These are phyloP conservation scores for Kodamaea alishanica DNA, from an alignment of 1,139 yeast species.

Conservation along the genomic window DNA sequence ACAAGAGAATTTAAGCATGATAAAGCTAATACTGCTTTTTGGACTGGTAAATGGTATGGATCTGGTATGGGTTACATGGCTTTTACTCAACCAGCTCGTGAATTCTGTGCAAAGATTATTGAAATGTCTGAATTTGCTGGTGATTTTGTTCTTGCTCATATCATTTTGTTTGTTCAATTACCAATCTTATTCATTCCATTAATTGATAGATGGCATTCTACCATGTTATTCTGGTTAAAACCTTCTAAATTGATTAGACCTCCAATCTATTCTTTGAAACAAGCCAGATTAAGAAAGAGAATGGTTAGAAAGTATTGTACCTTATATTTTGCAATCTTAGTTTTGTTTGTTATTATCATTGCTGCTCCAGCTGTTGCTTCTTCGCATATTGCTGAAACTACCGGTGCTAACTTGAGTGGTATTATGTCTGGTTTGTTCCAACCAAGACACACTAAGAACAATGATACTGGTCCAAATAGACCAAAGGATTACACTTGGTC, in stretches of 20 bases:
- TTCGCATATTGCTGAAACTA: constrained; percentile 27
- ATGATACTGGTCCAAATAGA: constrained; percentile 71
- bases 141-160: constrained; percentile 90
- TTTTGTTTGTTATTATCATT: constrained; percentile 70
- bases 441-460: constrained; percentile 76
- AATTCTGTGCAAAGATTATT: constrained; percentile 87
- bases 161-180: constrained; percentile 80
- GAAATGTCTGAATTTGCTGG: constrained; percentile 97
- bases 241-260: constrained; percentile 98
- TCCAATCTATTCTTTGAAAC: constrained; percentile 95
- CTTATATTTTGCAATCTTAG: constrained; percentile 68
- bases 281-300: constrained; percentile 95
- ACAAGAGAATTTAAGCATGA: constrained; percentile 98
- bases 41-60: constrained; percentile 99
- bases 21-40: constrained; percentile 95
- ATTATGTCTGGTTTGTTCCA: constrained; percentile 76
- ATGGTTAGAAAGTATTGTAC: constrained; percentile 95
- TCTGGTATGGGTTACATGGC: constrained; percentile 95
- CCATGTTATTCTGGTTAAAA: constrained; percentile 97
- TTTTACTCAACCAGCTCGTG: constrained; percentile 94
- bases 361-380: constrained; percentile 91
- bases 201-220: constrained; percentile 97
- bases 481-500: constrained; percentile 48
- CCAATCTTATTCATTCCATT: constrained; percentile 84
- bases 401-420: constrained; percentile 24